Conservation (phyloP, 2,329 filamentous ascomycete genomes). For the Daldinia sp. region DNA sequence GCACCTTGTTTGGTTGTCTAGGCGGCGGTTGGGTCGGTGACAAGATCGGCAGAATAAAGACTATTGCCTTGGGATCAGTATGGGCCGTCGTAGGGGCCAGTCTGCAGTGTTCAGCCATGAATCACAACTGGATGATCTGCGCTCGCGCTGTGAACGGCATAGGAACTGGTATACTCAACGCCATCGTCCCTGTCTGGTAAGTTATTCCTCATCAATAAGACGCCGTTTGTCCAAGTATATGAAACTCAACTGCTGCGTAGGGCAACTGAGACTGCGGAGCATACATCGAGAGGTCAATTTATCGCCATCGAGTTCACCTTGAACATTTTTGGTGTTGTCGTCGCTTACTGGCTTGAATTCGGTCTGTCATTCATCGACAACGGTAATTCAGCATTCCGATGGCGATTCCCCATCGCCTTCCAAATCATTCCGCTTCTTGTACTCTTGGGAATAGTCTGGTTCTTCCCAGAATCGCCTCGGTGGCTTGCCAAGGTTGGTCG, state of each 20-base stretch:
- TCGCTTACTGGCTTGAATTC: conserved; percentile 68
- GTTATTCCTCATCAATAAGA: not conserved
- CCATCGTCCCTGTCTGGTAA: conserved; percentile 72
- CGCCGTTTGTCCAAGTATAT: not conserved
- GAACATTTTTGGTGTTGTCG: conserved; percentile 75
- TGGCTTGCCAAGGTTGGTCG: conserved; percentile 73
- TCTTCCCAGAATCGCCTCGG: conserved; percentile 75
- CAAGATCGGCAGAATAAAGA: conserved; percentile 67
- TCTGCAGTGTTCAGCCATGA: conserved; percentile 72
- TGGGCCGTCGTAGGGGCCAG: conserved; percentile 69
- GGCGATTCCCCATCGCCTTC: conserved; percentile 75
- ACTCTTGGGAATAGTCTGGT: conserved; percentile 65
- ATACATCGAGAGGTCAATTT: conserved; percentile 73
- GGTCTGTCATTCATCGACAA: conserved; percentile 68
- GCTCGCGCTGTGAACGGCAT: conserved; percentile 69
- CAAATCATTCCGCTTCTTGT: conserved; percentile 71
- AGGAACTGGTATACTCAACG: conserved; percentile 74
- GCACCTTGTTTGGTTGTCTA: conserved; percentile 68
- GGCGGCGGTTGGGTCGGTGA: conserved; percentile 72
- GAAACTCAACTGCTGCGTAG: conserved; percentile 16
- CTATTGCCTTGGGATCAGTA: conserved; percentile 65
- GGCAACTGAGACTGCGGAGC: conserved; percentile 74
- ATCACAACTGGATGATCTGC: conserved; percentile 74
- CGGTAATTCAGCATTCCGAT: conserved; percentile 65
- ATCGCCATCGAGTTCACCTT: conserved; percentile 77